A percentile compares a stretch with the other conserved stretches of the same genome.
phyloP scores from a whole-genome alignment of 768 basidiomycete species.

The Lactifluus echinatus region DNA sequence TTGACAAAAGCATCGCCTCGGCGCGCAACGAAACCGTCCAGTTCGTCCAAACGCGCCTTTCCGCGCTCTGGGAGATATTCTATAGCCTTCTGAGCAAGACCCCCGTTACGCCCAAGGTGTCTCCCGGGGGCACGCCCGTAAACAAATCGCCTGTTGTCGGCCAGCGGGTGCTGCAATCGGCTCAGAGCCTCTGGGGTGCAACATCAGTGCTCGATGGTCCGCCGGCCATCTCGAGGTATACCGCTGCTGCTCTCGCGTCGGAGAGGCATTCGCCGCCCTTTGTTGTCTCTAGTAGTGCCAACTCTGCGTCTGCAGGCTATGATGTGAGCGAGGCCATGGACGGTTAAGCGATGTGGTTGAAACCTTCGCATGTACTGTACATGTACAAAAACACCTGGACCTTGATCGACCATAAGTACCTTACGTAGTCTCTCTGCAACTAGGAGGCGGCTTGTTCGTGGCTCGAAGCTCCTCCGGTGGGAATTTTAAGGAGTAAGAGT shows the following conservation, averaged over 20 bases:
- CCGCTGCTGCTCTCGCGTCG: not conserved
- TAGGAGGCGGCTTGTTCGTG: no score
- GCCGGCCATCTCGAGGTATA: not conserved
- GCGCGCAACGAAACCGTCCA: constrained; percentile 44
- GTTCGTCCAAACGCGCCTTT: constrained; percentile 48
- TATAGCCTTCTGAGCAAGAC: constrained; percentile 38
- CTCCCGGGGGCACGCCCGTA: not conserved
- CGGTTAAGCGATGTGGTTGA: not conserved
- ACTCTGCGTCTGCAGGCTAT: not conserved
- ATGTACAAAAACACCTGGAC: not conserved
- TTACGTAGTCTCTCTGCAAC: not conserved
- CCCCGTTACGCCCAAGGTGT: constrained; percentile 13
- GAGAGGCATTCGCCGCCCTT: not conserved
- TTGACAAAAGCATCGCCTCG: constrained; percentile 50
- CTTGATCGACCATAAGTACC: not conserved
- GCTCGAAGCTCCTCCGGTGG: no score
- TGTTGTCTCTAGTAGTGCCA: not conserved
- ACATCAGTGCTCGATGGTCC: not conserved
- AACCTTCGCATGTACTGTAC: not conserved
- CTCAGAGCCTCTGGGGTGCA: not conserved
- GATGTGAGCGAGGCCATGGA: not conserved
- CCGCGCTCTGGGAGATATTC: constrained; percentile 40
- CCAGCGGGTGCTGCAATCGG: constrained; percentile 1
- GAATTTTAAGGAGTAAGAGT: no score
- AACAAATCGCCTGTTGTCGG: constrained; percentile 19